Percentiles rank a stretch among this genome's conserved stretches.
These are phyloP conservation scores for Cytospora mali DNA, from an alignment of 2,329 filamentous ascomycete genomes.

Conservation along the genomic window DNA sequence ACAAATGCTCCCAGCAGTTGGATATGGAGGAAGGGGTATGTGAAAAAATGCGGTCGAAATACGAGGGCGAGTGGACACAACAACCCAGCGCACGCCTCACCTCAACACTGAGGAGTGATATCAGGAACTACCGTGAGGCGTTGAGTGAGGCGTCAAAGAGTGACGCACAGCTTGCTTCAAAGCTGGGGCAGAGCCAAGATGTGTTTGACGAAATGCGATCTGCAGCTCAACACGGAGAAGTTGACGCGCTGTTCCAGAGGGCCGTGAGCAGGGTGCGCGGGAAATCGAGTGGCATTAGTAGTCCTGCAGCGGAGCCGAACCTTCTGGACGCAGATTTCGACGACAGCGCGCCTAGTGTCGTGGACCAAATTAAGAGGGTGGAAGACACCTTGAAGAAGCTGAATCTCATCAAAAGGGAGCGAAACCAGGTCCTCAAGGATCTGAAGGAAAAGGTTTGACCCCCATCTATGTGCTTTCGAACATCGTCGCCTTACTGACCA, in stretches of 20 bases:
- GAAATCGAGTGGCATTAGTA: constrained; percentile 62
- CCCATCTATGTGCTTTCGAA: background rate
- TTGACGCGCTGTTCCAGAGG: constrained; percentile 85
- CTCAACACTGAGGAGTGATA: constrained; percentile 81
- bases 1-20: constrained; percentile 81
- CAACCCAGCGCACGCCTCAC: constrained; percentile 92
- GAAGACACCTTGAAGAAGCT: constrained; percentile 91
- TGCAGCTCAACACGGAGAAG: constrained; percentile 83
- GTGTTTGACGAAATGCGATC: constrained; percentile 96
- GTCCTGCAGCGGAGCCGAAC: constrained; percentile 65
- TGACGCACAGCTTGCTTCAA: constrained; percentile 80
- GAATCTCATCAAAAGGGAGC: constrained; percentile 88
- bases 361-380: constrained; percentile 85
- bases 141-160: constrained; percentile 87
- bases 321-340: constrained; percentile 91
- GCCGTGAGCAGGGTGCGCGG: constrained; percentile 79
- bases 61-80: constrained; percentile 93
- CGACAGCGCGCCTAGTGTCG: constrained; percentile 76
- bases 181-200: constrained; percentile 80
- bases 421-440: constrained; percentile 91
- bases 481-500: constrained; percentile 30
- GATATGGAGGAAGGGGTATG: constrained; percentile 98
- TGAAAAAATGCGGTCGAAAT: constrained; percentile 99
- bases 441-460: constrained; percentile 87
- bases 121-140: constrained; percentile 84